A percentile compares a stretch with the other conserved stretches of the same genome.
These are phyloP conservation scores for Bauhinia variegata DNA, from an alignment of 306 rosid species.

Conservation along the genomic window DNA sequence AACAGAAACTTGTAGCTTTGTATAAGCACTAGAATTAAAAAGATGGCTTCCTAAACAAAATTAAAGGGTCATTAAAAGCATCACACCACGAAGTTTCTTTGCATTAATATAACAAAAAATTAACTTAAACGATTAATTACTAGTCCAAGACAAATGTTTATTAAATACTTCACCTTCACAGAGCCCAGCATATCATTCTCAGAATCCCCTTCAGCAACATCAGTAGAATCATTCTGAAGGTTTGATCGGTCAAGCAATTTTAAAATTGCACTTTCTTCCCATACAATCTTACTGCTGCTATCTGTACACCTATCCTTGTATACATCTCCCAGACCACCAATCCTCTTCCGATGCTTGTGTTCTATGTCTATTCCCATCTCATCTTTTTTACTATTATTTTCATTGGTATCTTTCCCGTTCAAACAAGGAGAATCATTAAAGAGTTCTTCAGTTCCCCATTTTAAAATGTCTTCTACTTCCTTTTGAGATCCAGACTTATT, in stretches of 20 bases:
- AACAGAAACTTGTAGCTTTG: slow-evolving; percentile 19
- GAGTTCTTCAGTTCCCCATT: slow-evolving; percentile 99
- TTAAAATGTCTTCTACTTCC: slow-evolving; percentile 95
- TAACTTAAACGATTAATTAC: slow-evolving; percentile 6
- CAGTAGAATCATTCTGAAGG: slow-evolving; percentile 78
- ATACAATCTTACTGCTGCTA: slow-evolving; percentile 69
- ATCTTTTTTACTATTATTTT: slow-evolving; percentile 71
- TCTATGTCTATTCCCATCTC: slow-evolving; percentile 71
- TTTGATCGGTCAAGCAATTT: slow-evolving; percentile 93
- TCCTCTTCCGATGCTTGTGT: slow-evolving; percentile 86
- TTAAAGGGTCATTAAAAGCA: background rate
- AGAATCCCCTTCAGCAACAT: slow-evolving; percentile 83
- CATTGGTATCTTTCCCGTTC: slow-evolving; percentile 66
- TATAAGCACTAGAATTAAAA: no score
- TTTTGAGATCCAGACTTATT: slow-evolving; percentile 96
- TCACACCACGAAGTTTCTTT: background rate
- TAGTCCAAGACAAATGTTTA: slow-evolving; percentile 27
- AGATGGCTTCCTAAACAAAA: no score
- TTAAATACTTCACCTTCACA: slow-evolving; percentile 76
- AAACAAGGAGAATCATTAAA: slow-evolving; percentile 67
- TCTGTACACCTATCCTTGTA: slow-evolving; percentile 94
- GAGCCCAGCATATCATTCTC: slow-evolving; percentile 97
- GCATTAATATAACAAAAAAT: slow-evolving; percentile 24
- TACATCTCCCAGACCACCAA: slow-evolving; percentile 94
- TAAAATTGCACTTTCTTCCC: slow-evolving; percentile 96